phyloP scores from a whole-genome alignment of 208 protist species.

The Trypanosoma vivax region DNA sequence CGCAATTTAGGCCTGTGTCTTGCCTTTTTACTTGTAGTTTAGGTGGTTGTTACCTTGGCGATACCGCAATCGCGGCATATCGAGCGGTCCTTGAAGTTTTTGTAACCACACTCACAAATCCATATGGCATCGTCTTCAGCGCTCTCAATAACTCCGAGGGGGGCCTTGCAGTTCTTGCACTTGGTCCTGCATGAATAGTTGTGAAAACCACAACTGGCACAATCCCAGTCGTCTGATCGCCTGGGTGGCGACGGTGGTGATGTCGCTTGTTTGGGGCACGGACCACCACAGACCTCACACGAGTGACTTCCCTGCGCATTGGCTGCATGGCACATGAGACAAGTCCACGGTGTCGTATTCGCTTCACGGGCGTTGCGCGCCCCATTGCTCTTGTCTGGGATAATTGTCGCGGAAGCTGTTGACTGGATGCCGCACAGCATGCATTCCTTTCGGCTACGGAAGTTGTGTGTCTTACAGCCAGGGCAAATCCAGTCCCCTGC shows the following conservation, averaged over 20 bases:
- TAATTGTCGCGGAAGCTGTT: background rate
- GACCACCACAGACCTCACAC: slow-evolving; percentile 22
- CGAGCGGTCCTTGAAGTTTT: slow-evolving; percentile 26
- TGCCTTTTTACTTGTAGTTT: too few species aligned
- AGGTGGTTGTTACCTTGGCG: background rate
- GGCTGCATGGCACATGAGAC: slow-evolving; percentile 25
- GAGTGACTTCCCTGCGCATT: slow-evolving; percentile 4
- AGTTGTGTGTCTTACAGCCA: slow-evolving; percentile 37
- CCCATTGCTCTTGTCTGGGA: background rate
- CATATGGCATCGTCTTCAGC: slow-evolving; percentile 19
- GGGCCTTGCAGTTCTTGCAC: slow-evolving; percentile 36
- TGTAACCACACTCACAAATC: slow-evolving; percentile 41
- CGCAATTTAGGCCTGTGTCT: too few species aligned
- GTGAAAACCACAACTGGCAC: slow-evolving; percentile 25
- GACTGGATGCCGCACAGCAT: slow-evolving; percentile 17
- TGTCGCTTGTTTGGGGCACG: background rate
- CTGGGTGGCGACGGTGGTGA: background rate
- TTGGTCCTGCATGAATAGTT: slow-evolving; percentile 36
- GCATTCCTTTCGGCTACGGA: slow-evolving; percentile 27
- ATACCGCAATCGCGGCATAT: slow-evolving; percentile 26
- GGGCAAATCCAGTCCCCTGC: slow-evolving; percentile 33
- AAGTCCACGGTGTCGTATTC: slow-evolving; percentile 20
- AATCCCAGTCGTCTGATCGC: slow-evolving; percentile 30
- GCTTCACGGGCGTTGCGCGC: background rate
- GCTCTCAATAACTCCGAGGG: background rate